Conservation (phyloP, 164 flowering plant species). For the Warburgia ugandensis region DNA sequence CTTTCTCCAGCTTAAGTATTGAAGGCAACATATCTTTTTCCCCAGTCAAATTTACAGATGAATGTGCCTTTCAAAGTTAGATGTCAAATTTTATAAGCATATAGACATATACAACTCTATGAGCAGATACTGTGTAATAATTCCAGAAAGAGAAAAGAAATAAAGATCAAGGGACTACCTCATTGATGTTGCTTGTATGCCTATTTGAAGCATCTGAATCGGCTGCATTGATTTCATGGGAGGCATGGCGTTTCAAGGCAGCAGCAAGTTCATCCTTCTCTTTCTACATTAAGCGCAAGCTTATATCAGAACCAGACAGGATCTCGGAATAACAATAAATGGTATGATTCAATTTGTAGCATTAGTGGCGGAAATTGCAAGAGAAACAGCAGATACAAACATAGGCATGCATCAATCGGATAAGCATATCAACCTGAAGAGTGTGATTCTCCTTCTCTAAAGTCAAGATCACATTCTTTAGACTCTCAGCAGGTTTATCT, state of each 20-base stretch:
- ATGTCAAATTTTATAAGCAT: constrained; percentile 20
- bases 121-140: background rate
- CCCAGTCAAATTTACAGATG: no score
- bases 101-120: background rate
- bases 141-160: no score
- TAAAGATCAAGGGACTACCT: background rate
- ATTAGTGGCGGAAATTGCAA: background rate
- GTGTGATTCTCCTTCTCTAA: constrained; percentile 60
- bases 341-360: background rate
- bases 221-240: constrained; percentile 15
- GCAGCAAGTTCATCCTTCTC: constrained; percentile 53
- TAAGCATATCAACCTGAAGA: constrained; percentile 50
- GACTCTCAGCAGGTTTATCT: constrained; percentile 26
- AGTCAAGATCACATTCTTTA: constrained; percentile 38
- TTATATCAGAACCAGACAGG: background rate
- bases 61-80: constrained; percentile 31
- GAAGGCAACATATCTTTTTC: no score
- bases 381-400: background rate
- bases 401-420: background rate
- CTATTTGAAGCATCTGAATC: constrained; percentile 17
- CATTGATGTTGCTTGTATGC: constrained; percentile 25
- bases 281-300: constrained; percentile 29
- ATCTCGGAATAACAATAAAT: background rate
- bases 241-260: constrained; percentile 29
- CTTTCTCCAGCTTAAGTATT: constrained; percentile 52